These are phyloP conservation scores for Pseudocercospora fuligena DNA, from an alignment of 2,329 filamentous ascomycete genomes.

Conservation along the genomic window DNA sequence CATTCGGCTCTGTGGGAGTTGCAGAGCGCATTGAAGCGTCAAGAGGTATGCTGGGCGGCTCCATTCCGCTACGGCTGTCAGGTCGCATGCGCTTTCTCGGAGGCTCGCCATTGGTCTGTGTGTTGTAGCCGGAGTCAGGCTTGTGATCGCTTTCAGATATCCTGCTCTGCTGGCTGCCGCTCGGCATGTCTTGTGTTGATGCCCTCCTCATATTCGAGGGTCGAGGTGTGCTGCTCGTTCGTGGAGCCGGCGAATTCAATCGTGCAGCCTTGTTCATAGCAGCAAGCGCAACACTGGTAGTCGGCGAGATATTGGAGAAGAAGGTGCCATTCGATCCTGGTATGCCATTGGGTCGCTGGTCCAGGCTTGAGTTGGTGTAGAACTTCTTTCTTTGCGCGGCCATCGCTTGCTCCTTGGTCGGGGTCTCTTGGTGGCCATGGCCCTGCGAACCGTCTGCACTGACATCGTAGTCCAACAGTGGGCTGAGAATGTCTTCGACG, in stretches of 20 bases:
- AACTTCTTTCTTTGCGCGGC: conserved; percentile 87
- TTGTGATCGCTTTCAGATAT: conserved; percentile 49
- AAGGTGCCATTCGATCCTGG: conserved; percentile 75
- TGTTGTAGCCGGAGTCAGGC: conserved; percentile 72
- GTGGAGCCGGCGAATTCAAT: conserved; percentile 82
- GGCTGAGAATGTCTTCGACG: conserved; percentile 76
- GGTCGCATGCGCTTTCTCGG: conserved; percentile 76
- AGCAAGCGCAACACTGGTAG: conserved; percentile 88
- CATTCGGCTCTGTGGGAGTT: conserved; percentile 79
- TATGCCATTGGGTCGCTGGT: conserved; percentile 50
- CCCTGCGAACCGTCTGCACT: conserved; percentile 72
- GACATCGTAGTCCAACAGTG: conserved; percentile 80
- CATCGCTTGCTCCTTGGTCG: conserved; percentile 98
- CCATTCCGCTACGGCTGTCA: conserved; percentile 41
- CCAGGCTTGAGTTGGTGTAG: conserved; percentile 76
- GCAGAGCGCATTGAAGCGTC: conserved; percentile 63
- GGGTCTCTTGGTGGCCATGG: conserved; percentile 82
- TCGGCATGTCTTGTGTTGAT: conserved; percentile 70
- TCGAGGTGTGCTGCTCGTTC: conserved; percentile 65
- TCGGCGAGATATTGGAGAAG: conserved; percentile 95
- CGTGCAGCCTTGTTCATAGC: conserved; percentile 92
- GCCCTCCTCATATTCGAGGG: conserved; percentile 71
- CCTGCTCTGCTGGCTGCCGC: conserved; percentile 80
- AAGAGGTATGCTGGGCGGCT: conserved; percentile 43
- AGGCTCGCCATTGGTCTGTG: conserved; percentile 67